Evolutionary conservation across 495 filamentous ascomycete genomes (phyloP), one percentile per base, ranked within the genome.

Genomic region (Hyaloscypha hepaticicola): DNA sequence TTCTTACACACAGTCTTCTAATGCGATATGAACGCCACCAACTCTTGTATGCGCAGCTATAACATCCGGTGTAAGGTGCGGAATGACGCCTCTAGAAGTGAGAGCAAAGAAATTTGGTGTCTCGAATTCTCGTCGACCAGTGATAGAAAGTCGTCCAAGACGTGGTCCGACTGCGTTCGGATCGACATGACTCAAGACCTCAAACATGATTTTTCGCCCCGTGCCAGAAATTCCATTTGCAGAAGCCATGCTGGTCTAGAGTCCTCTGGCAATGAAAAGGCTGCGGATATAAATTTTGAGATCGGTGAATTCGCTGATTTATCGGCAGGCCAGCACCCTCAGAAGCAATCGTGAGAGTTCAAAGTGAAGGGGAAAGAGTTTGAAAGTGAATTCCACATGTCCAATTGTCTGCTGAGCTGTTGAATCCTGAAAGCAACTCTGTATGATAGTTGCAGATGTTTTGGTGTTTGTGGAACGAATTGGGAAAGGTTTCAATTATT

Each of bases 11-110:
- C 95, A 99, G 75, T 99, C 96, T 82, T 99, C 95, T 14, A 98
- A 75, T 14, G 90, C 91, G 62, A 92, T 79, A 74, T 94, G 96
- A 26, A 92, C 78, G 55, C 89, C 90, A 22, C 75, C 77, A 49
- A 93, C 79, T 6, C 83, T 70, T 7, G 87, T 85, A 66, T 89
- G 82, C 38, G 86, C 84, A 27, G 76, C 75, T 66, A 94, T 77
- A 67, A 89, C 88, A 79, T 99, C 95, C 60, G 92, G 94, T 19
- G 93, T 86, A 58, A 99, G 76, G 77, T 99, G 95, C 25, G 95
- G 91, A 29, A 97, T 78, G 1, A 80, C 83, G 12, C 95, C 95
- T 64, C 95, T 83, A 48, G 96, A 96, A 2, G 90, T 89, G 67
- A 87, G 76, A 33, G 85, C 87, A 48, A 97, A 74, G 73, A 88